These are phyloP conservation scores for Balansia obtecta DNA, from an alignment of 2,329 filamentous ascomycete species.

Conservation along the genomic window DNA sequence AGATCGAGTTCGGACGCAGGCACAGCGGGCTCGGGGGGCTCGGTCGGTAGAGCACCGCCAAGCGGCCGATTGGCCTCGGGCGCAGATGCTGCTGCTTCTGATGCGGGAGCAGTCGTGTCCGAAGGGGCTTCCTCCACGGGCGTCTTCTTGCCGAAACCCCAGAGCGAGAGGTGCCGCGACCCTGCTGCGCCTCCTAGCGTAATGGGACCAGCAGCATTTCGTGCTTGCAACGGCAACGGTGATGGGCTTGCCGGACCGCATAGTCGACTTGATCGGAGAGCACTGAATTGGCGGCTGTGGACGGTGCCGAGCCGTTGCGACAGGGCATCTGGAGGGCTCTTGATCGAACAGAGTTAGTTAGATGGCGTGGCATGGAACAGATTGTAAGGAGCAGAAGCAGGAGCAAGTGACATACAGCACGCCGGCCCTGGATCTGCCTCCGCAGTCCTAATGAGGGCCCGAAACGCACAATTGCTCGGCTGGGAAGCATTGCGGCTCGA, in stretches of 20 bases:
- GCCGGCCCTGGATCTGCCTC: slow-evolving; percentile 18
- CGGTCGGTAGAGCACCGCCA: slow-evolving; percentile 7
- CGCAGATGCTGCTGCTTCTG: slow-evolving; percentile 8
- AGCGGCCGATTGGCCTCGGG: slow-evolving; percentile 7
- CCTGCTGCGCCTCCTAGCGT: slow-evolving; percentile 19
- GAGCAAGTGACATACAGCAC: slow-evolving; percentile 11
- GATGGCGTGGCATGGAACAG: neutral
- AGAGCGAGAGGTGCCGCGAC: slow-evolving; percentile 21
- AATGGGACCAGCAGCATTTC: slow-evolving; percentile 14
- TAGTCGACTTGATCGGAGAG: slow-evolving; percentile 12
- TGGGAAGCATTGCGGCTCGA: slow-evolving; percentile 29
- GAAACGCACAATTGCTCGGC: slow-evolving; percentile 30
- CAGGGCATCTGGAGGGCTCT: slow-evolving; percentile 16
- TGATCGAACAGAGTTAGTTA: neutral
- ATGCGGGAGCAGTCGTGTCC: slow-evolving; percentile 7
- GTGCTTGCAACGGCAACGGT: slow-evolving; percentile 14
- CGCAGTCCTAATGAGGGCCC: slow-evolving; percentile 21
- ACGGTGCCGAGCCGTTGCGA: slow-evolving; percentile 19
- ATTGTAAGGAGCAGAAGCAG: no score
- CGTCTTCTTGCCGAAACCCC: slow-evolving; percentile 20
- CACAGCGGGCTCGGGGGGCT: slow-evolving; percentile 12
- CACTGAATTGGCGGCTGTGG: slow-evolving; percentile 23
- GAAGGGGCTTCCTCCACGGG: neutral
- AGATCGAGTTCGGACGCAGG: slow-evolving; percentile 21
- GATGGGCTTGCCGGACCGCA: slow-evolving; percentile 11